phyloP scores from a whole-genome alignment of 1,139 yeast genomes.

The Candida sanyaensis region DNA sequence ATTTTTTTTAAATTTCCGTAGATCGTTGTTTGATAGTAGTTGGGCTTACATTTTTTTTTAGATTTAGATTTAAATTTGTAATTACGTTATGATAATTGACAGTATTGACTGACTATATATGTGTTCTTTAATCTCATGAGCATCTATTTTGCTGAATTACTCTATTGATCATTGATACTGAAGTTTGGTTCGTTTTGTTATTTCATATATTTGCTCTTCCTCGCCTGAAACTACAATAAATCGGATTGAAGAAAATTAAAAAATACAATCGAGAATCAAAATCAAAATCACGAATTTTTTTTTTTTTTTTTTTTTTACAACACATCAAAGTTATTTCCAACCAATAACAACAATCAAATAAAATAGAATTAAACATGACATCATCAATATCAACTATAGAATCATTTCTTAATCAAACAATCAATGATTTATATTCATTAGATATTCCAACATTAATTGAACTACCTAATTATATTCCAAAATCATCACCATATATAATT shows the following conservation, averaged over 20 bases:
- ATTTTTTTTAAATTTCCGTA: slow-evolving; percentile 32
- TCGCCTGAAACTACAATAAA: no score
- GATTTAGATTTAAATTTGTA: neutral
- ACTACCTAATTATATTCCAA: slow-evolving; percentile 2
- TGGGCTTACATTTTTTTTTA: slow-evolving; percentile 54
- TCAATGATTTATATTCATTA: slow-evolving; percentile 17
- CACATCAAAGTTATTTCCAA: neutral
- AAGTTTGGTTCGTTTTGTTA: no score
- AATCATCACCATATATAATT: slow-evolving; percentile 25
- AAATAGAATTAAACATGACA: neutral
- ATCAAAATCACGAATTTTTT: no score
- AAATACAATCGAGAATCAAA: no score
- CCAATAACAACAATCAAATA: neutral
- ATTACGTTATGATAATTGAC: neutral
- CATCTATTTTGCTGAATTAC: no score
- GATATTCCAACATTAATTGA: slow-evolving; percentile 16
- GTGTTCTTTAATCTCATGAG: no score
- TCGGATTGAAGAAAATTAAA: no score
- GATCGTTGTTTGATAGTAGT: slow-evolving; percentile 73
- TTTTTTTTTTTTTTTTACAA: no score
- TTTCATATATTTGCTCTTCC: no score
- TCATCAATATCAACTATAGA: slow-evolving; percentile 14
- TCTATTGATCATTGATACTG: no score
- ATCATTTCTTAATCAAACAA: slow-evolving; percentile 17
- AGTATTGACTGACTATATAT: no score